A percentile compares a stretch with the other conserved stretches of the same genome.
Evolutionary conservation across 2,329 filamentous ascomycete species (phyloP).

Genomic region (Paecilomyces formosus): DNA sequence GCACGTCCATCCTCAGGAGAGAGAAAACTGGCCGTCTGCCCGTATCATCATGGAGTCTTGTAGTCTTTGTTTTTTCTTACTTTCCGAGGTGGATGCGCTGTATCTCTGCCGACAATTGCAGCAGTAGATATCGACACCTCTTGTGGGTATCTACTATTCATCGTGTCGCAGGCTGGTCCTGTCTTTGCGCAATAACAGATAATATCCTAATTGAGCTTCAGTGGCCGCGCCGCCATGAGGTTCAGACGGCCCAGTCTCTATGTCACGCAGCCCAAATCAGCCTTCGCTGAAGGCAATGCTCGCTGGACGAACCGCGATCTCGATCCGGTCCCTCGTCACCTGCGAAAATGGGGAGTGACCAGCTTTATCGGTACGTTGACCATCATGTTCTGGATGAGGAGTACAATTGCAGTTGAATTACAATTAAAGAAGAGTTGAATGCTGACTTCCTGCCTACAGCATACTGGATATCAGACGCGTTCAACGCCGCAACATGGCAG

Average conservation of each 20-base stretch:
- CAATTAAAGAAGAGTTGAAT: not conserved
- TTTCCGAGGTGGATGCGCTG: not conserved
- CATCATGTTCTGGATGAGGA: not conserved
- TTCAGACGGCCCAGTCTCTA: constrained; percentile 34
- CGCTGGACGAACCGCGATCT: constrained; percentile 44
- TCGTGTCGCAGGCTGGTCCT: not conserved
- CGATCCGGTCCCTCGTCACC: constrained; percentile 39
- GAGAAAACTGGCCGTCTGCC: not conserved
- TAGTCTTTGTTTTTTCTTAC: not conserved
- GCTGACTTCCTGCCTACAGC: constrained; percentile 17
- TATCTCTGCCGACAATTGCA: not conserved
- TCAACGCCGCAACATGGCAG: constrained; percentile 50
- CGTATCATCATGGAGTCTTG: not conserved
- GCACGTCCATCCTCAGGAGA: not conserved
- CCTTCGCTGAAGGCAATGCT: constrained; percentile 38
- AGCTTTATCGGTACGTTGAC: constrained; percentile 29
- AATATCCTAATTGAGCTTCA: not conserved
- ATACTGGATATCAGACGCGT: constrained; percentile 48
- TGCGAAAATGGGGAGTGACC: constrained; percentile 40
- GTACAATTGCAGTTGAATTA: not conserved
- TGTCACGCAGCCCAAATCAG: constrained; percentile 39
- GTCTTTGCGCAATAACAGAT: not conserved
- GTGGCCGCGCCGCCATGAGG: constrained; percentile 8
- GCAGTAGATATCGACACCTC: not conserved
- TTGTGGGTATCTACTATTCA: not conserved